Base-by-base conservation (phyloP, 2,329 filamentous ascomycete genomes). In the Calonectria crousiana region DNA sequence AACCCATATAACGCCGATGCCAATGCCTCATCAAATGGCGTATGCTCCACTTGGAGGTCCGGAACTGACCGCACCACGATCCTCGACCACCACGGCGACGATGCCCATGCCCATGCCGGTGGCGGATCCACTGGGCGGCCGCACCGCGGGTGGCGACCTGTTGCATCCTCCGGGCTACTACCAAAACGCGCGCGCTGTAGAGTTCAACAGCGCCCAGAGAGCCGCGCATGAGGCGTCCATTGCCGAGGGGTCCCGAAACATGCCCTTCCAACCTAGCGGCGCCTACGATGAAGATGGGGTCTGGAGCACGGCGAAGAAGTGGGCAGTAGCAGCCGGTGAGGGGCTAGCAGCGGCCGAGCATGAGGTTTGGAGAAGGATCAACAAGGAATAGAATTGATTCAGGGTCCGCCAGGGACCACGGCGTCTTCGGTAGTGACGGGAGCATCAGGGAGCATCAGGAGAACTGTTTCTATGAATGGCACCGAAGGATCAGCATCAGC, bases 291-390 rank as follows among this genome's bases (percentile, higher is more conserved):
- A 87, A 23, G 85, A 86, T 4, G 86, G 88, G n/a, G 83, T 91
- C 8, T 91, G 90, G 89, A 86, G 86, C 70, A 83, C 88, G 60
- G 90, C 90, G 14, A 91, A 89, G 85, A 91, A 90, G 82, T 88
- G 89, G 86, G 90, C 89, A 58, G 84, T 87, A 73, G 87, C 87
- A 41, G 91, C 91, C 9, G 91, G 91, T 66, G 88, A 89, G 74
- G 90, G 88, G 81, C 83, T 93, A 34, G 89, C 88, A 11, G 89
- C 88, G 18, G 90, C 90, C 18, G 91, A 93, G 85, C 86, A 85
- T 66, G 90, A 92, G 82, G 88, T 93, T 30, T 93, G 91, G 91
- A 89, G 88, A 83, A 89, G 87, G 80, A 90, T 93, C 80, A 92
- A 91, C 83, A 91, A 90, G 84, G 86, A 89, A 62, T 89, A 52